Base-by-base conservation (phyloP, 1,139 yeast species). In the Suhomyces ambrosiae region DNA sequence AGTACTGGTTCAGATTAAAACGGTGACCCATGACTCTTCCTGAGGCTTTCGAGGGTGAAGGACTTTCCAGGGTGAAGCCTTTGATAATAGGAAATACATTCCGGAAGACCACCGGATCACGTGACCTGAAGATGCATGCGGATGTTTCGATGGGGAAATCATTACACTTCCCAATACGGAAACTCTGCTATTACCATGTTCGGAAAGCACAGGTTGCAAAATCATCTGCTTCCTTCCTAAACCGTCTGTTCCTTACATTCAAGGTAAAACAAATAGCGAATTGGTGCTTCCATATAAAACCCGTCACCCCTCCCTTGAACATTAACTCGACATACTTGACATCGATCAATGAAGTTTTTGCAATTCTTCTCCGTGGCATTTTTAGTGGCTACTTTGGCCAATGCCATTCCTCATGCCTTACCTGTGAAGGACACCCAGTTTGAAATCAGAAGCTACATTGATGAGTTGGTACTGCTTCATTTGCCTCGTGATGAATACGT, bases 371-470 rank as follows among this genome's bases (percentile, higher is more conserved):
- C 38, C 23, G 27, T 33, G 34, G 31, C 44, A 14, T 30, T 25
- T 25, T 31, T 37, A 8, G 36, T 41, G 24, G 27, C 46, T 18
- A 37, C 46, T 11, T 14, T 41, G 27, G 45, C 37, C 21, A 30
- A 23, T 17, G 52, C 53, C 17, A 30, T 50, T 22, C 60, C 61
- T n/a, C 25, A 42, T 16, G 52, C 50, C 23, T 29, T 46, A n/a
- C 58, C 63, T 8, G 48, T 52, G 7, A 47, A 46, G 12, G 52
- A 51, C 15, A 23, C 54, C 19, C 38, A 45, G 23, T 56, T 55
- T 35, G 53, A 51, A 15, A 35, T 58, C 21, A 24, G 19, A 14
- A 27, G 22, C 19, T 38, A 33, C 32, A 25, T 50, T 14, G 55
- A 52, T 13, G 40, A 40, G 5, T 38, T 46, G 9, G 27, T 47